Evolutionary conservation across 2,329 filamentous ascomycete genomes (phyloP).

Genomic region (Venturia nashicola): DNA sequence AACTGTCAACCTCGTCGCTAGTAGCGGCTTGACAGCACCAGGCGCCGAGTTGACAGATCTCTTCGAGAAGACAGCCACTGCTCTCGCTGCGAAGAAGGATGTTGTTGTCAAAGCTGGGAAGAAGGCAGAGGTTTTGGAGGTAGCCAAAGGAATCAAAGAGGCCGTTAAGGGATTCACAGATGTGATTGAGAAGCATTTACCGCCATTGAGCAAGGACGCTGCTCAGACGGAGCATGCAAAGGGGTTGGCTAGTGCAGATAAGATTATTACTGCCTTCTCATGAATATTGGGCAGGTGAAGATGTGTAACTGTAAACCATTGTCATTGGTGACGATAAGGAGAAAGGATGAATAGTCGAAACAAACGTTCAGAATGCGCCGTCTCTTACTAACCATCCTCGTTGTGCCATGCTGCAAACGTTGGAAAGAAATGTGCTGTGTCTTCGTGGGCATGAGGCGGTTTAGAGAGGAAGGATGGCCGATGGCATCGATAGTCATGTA

Average conservation of each 20-base stretch:
- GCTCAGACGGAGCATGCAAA: background rate
- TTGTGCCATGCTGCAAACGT: too few relatives aligned
- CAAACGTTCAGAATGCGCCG: too few relatives aligned
- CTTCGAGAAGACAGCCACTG: background rate
- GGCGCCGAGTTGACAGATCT: background rate
- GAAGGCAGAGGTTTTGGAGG: background rate
- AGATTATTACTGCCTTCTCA: background rate
- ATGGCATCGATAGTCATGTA: background rate
- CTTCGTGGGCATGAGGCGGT: background rate
- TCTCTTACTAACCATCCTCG: too few relatives aligned
- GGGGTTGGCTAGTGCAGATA: background rate
- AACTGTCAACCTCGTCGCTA: background rate
- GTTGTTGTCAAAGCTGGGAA: background rate
- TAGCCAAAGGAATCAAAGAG: background rate
- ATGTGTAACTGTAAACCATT: too few relatives aligned
- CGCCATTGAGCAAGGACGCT: background rate
- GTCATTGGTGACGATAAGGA: too few relatives aligned
- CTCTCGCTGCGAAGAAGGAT: background rate
- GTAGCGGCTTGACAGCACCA: background rate
- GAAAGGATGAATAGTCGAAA: too few relatives aligned
- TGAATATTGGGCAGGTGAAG: too few relatives aligned
- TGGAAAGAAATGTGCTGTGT: too few relatives aligned
- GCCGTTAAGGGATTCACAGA: background rate
- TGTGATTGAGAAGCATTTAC: background rate
- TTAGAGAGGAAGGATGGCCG: background rate